A percentile compares a stretch with the other conserved stretches of the same genome.
phyloP scores from a whole-genome alignment of 169 alveolate species.

The Plasmodium billcollinsi region DNA sequence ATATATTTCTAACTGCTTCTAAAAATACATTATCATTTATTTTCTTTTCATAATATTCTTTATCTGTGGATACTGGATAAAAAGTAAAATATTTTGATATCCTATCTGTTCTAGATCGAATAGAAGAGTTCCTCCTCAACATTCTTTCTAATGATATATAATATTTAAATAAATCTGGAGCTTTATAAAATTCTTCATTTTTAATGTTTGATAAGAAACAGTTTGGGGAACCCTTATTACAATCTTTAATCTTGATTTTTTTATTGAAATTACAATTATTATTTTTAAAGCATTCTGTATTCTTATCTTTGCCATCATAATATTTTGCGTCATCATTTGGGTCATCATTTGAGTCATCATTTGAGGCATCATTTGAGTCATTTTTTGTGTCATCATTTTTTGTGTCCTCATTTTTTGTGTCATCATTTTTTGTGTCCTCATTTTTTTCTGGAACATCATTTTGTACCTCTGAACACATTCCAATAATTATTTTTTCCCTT shows the following conservation, averaged over 20 bases:
- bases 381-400: neutral
- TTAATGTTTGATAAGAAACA: constrained; percentile 14
- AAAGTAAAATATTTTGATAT: constrained; percentile 39
- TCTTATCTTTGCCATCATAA: neutral
- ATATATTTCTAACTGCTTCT: constrained; percentile 54
- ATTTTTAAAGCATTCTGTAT: neutral
- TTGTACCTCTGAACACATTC: constrained; percentile 7
- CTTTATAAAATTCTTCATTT: neutral
- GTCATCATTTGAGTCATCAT: neutral
- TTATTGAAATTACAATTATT: neutral
- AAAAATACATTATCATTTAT: constrained; percentile 17
- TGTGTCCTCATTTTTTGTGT: neutral
- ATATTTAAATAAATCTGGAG: constrained; percentile 27
- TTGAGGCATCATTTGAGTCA: too few relatives aligned
- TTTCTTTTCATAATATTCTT: constrained; percentile 10
- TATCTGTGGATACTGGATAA: constrained; percentile 11
- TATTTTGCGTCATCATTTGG: neutral
- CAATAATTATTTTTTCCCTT: constrained; percentile 37
- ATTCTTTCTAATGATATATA: constrained; percentile 36
- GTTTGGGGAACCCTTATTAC: neutral
- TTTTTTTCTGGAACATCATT: neutral
- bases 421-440: neutral
- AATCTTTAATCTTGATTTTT: neutral
- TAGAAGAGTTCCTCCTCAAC: constrained; percentile 7
- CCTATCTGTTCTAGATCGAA: constrained; percentile 10